These are phyloP conservation scores for Hygrophila difformis DNA, from an alignment of 257 asterid species.

Conservation along the genomic window DNA sequence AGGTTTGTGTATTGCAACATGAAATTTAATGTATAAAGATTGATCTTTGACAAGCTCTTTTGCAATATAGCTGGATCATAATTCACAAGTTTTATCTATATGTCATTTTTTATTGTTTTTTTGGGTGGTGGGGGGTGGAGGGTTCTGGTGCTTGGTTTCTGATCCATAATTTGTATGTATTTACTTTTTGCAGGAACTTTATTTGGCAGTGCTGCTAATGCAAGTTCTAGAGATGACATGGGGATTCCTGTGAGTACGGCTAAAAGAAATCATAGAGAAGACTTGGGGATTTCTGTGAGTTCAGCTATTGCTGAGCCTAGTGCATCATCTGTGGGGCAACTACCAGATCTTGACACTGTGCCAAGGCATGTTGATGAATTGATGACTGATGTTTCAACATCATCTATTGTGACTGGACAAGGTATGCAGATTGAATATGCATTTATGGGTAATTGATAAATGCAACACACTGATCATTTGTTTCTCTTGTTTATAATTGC, in stretches of 20 bases:
- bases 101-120: slow-evolving; percentile 3
- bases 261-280: too few relatives aligned
- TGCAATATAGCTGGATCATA: too few relatives aligned
- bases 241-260: slow-evolving; percentile 26
- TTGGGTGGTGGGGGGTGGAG: too few relatives aligned
- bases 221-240: slow-evolving; percentile 18
- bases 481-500: slow-evolving; percentile 6
- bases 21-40: too few relatives aligned
- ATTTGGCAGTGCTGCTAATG: slow-evolving; percentile 16
- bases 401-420: slow-evolving; percentile 16
- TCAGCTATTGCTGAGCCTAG: slow-evolving; percentile 23
- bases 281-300: too few relatives aligned
- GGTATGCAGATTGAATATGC: slow-evolving; percentile 16
- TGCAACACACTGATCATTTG: slow-evolving; percentile 16
- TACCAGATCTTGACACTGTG: slow-evolving; percentile 13
- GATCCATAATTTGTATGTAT: slow-evolving; percentile 9
- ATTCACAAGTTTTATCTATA: not conserved
- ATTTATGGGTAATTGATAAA: not conserved
- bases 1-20: slow-evolving; percentile 18
- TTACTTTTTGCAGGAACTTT: slow-evolving; percentile 23
- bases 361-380: slow-evolving; percentile 19
- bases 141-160: too few relatives aligned
- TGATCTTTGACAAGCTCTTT: too few relatives aligned
- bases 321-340: slow-evolving; percentile 18
- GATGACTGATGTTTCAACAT: slow-evolving; percentile 14